Evolutionary conservation across 805 yeast genomes (phyloP), one percentile per base, ranked within the genome.

Genomic region (Clavispora asparagi): DNA sequence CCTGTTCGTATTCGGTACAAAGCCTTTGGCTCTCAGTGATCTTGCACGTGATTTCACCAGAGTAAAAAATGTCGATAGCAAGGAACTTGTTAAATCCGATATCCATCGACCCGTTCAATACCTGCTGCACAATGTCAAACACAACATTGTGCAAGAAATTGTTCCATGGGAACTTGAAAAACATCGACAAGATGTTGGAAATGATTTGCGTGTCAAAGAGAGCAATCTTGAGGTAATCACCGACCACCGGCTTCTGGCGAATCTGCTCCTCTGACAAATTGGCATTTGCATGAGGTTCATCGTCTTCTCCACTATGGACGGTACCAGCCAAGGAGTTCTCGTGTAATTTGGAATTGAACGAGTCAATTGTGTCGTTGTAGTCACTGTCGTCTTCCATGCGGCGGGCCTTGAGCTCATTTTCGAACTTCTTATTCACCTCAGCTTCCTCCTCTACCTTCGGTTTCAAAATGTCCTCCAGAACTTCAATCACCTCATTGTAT

Each of bases 11-110:
- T 42, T 58, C 64, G 17, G 49, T 51, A 38, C 65, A 61, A 37
- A 61, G 58, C 36, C 59, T 80, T 75, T 55, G 85, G 30, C 77
- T 76, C 41, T 65, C 65, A 41, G 70, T 67, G 44, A 71, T 71
- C 45, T 64, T 69, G 45, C 62, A 62, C 23, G 76, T 71, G 48
- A 71, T 68, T 46, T 70, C 67, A 2, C 74, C 76, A 19, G 61
- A 56, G 38, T 66, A 83, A 62, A 87, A 82, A 44, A 87, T 66
- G 55, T 88, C 92, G 43, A 68, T 68, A 19, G 76, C 74, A 49
- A 72, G 57, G 43, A 67, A 71, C 55, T 70, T 70, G 57, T 72
- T 72, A 60, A 70, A 71, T n/a, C 76, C 76, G 59, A 72, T 71
- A 42, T 71, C 76, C 76, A 72, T 72, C 8, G 73, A 68, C 8